Base-by-base conservation (phyloP, 805 yeast genomes). In the Komagataella ulmi region DNA sequence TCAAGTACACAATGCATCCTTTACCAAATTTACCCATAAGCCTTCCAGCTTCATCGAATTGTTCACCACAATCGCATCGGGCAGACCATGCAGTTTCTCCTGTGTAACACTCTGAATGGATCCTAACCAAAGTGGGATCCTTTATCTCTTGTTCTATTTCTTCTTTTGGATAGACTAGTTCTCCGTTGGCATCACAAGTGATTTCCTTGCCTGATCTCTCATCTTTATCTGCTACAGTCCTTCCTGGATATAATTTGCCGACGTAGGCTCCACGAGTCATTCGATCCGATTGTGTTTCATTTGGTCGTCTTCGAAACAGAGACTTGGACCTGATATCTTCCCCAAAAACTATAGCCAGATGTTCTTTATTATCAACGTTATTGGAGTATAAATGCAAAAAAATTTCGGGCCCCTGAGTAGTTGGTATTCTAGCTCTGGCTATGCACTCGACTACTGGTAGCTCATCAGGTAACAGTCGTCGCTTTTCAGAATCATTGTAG, bases 81-180 rank as follows among this genome's bases (percentile, higher is more conserved):
- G 99, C 98, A 53, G 91, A 81, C 99, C 99, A 93, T 7, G 97
- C 98, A 1, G 97, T 93, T 64, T 93, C 99, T 2, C 99, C 99
- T 0, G 99, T 93, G 70, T 91, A 93, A 67, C 99, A 93, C 64
- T 93, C 99, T 3, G 96, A 85, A 64, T 93, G 99, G 57, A 93
- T 89, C 54, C 99, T 75, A 3, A 85, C 96, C 55, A 91, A 67
- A 1, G 83, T 81, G 3, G 81, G 75, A 17, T 72, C 71, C 24
- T 59, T 65, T 55, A 60, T 54, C 54, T 56, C 59, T 60, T n/a
- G 62, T 60, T 1, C 59, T 55, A 60, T 58, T 5, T 60, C 49
- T 14, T 46, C 24, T 19, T 19, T 17, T 7, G 30, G 12, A 43
- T 44, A 23, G 2, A 70, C 56, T n/a, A 72, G 53, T 17, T 72